Evolutionary conservation across 352 stramenopile species (phyloP), one percentile per base, ranked within the genome.

Genomic region (Phytophthora sp.): DNA sequence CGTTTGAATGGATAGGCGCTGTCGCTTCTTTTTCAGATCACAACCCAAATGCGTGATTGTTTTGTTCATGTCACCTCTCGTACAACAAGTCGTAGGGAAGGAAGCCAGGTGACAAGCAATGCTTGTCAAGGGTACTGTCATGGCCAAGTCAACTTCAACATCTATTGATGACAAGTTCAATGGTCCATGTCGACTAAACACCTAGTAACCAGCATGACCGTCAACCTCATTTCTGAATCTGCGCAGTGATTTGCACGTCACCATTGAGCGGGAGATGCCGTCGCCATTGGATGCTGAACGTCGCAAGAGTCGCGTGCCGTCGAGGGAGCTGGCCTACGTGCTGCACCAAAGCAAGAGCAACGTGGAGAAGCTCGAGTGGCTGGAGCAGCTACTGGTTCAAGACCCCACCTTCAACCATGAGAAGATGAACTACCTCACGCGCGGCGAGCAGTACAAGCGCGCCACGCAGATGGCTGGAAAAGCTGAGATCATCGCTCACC

Each of bases 381-480:
- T 89, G 43, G 78, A 89, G 54, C 35, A 61, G 21, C 60, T 92
- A 42, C 74, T 92, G 21, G 59, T 79, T 21, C 37, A 63, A 54
- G 62, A 71, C 49, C 48, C 62, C 1, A 8, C 66, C 18, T 66
- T 66, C 52, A 61, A 72, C 62, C 52, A 80, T 55, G 62, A 77
- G 27, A 69, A 84, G 39, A 86, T 89, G 61, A 74, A 91, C 78
- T 87, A 86, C 53, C 54, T 88, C n/a, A 54, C 82, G 20, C 80
- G 79, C 21, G 62, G 71, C 23, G 71, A 91, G 54, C 76, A 88
- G 56, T 88, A 88, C 72, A 63, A 69, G 27, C 77, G 65, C 15
- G 77, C 70, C 27, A 81, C 82, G 27, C 74, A 69, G 27, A 88
- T 88, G 74, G 69, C 79, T 21, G 76, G 66, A 17, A 64, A 62